phyloP scores from a whole-genome alignment of 2,329 filamentous ascomycete genomes.

The Zymoseptoria brevis region DNA sequence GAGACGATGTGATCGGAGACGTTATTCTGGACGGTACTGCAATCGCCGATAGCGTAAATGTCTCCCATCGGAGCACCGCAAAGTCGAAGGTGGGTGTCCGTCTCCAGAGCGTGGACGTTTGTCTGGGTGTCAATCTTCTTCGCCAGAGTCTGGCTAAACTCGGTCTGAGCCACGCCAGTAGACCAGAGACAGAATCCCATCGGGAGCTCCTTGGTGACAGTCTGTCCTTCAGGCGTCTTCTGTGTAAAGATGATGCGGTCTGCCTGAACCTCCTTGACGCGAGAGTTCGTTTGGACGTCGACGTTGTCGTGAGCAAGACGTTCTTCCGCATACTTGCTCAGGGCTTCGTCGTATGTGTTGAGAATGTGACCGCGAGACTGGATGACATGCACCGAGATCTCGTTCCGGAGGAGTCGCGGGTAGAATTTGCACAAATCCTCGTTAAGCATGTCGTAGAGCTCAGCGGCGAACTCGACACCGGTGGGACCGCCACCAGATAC shows the following conservation, averaged over 20 bases:
- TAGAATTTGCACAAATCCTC: constrained; percentile 82
- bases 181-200: constrained; percentile 98
- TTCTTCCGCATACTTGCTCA: constrained; percentile 86
- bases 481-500: constrained; percentile 91
- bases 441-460: constrained; percentile 91
- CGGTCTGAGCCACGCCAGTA: constrained; percentile 81
- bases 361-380: constrained; percentile 91
- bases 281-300: constrained; percentile 82
- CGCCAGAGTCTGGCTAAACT: constrained; percentile 69
- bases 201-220: constrained; percentile 84
- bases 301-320: constrained; percentile 87
- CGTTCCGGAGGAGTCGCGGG: constrained; percentile 83
- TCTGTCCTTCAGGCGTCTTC: constrained; percentile 61
- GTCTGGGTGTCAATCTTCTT: constrained; percentile 70
- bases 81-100: constrained; percentile 83
- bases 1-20: constrained; percentile 82
- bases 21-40: constrained; percentile 95
- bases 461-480: constrained; percentile 94
- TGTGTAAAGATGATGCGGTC: constrained; percentile 89
- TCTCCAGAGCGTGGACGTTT: constrained; percentile 88
- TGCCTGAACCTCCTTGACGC: constrained; percentile 77
- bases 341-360: constrained; percentile 93
- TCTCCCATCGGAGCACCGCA: constrained; percentile 85
- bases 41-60: constrained; percentile 94
- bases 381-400: constrained; percentile 95